Evolutionary conservation across 2,329 filamentous ascomycete species (phyloP).

Genomic region (Ceratocystis albifundus): DNA sequence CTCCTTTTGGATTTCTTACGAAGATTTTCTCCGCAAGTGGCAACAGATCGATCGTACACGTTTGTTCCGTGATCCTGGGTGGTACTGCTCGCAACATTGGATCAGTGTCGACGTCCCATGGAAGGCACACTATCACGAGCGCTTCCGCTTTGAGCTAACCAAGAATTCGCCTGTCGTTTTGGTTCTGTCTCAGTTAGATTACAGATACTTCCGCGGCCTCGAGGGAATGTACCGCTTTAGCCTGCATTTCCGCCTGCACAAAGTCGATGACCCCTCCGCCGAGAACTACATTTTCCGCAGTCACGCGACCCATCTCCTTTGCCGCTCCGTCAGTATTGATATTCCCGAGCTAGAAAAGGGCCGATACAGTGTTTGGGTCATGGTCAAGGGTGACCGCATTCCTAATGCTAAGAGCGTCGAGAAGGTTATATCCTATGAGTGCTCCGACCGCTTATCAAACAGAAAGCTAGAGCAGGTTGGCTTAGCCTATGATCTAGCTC

Average conservation of each 20-base stretch:
- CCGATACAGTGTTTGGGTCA: slow-evolving; percentile 46
- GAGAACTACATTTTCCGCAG: slow-evolving; percentile 51
- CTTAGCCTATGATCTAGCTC: slow-evolving; percentile 48
- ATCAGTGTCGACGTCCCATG: slow-evolving; percentile 51
- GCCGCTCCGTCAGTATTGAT: slow-evolving; percentile 48
- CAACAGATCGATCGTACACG: slow-evolving; percentile 50
- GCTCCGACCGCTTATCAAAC: slow-evolving; percentile 35
- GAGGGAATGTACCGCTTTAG: slow-evolving; percentile 46
- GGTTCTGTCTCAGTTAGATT: slow-evolving; percentile 50
- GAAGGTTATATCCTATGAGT: slow-evolving; percentile 45
- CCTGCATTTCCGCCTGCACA: slow-evolving; percentile 42
- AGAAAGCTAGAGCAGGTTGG: slow-evolving; percentile 50
- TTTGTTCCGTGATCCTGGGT: slow-evolving; percentile 47
- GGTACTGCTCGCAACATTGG: slow-evolving; percentile 49
- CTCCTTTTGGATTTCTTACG: slow-evolving; percentile 53
- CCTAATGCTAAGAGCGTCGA: slow-evolving; percentile 38
- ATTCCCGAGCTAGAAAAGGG: slow-evolving; percentile 44
- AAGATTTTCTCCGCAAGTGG: slow-evolving; percentile 52
- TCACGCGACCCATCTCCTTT: slow-evolving; percentile 48
- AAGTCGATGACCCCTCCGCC: slow-evolving; percentile 34
- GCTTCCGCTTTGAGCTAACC: slow-evolving; percentile 47
- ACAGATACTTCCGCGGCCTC: slow-evolving; percentile 50
- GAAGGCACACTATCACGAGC: slow-evolving; percentile 50
- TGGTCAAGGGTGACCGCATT: slow-evolving; percentile 41
- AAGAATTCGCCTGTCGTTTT: slow-evolving; percentile 47